phyloP scores from a whole-genome alignment of 2,329 filamentous ascomycete species.

The Sarocladiaceae sp. region DNA sequence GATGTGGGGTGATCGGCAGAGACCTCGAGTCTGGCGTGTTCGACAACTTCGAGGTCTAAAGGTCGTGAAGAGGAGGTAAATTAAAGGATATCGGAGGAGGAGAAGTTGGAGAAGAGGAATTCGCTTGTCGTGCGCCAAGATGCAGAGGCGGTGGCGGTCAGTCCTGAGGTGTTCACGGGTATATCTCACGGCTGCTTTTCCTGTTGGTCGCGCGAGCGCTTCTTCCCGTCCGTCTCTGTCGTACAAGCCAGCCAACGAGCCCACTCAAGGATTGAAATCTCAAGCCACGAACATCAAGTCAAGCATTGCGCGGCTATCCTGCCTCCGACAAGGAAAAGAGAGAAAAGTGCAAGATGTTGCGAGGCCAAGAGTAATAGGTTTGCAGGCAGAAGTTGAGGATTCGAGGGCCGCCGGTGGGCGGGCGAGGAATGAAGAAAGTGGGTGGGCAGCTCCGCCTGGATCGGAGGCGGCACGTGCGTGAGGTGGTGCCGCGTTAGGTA shows the following conservation, averaged over 20 bases:
- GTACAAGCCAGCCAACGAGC: too few species aligned
- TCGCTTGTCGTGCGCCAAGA: not conserved
- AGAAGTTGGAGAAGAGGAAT: not conserved
- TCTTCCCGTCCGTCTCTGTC: too few species aligned
- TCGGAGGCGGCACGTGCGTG: slow-evolving; percentile 5
- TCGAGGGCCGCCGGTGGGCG: too few species aligned
- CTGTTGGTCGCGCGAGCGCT: not conserved
- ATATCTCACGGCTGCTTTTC: too few species aligned
- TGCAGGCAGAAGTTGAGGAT: not conserved
- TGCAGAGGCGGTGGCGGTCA: not conserved
- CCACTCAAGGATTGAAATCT: too few species aligned
- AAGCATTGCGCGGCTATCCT: not conserved
- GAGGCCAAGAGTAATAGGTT: too few species aligned
- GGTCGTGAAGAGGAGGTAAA: too few species aligned
- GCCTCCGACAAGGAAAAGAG: too few species aligned
- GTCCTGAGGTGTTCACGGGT: not conserved
- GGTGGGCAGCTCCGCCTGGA: not conserved
- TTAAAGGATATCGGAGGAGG: not conserved
- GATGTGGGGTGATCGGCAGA: too few species aligned
- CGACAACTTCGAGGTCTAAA: not conserved
- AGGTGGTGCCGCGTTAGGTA: not conserved
- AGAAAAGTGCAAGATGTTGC: too few species aligned
- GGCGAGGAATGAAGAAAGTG: not conserved
- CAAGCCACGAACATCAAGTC: not conserved
- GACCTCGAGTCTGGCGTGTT: too few species aligned